These are phyloP conservation scores for Mycena pura DNA, from an alignment of 768 basidiomycete genomes.

Conservation along the genomic window DNA sequence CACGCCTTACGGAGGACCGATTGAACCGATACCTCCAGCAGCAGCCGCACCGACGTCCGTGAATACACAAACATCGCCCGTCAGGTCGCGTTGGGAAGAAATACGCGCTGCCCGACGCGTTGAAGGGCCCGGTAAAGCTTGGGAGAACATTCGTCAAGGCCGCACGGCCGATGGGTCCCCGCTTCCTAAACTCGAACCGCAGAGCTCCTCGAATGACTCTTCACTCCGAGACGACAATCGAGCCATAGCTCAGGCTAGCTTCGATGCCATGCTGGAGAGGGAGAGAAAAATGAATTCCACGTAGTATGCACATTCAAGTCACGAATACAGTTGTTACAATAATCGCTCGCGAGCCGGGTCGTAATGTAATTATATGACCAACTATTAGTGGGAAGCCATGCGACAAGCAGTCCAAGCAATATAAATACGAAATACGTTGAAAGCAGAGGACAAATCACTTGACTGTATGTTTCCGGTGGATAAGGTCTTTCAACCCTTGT, in stretches of 20 bases:
- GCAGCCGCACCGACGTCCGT: neutral
- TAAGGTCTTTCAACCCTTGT: slow-evolving; percentile 42
- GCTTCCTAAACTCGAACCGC: neutral
- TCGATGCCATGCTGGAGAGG: slow-evolving; percentile 24
- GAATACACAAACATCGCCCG: neutral
- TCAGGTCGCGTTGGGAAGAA: slow-evolving; percentile 25
- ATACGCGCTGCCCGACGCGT: slow-evolving; percentile 19
- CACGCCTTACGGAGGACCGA: slow-evolving; percentile 1
- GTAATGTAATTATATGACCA: slow-evolving; percentile 7
- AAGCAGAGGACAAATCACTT: slow-evolving; percentile 2
- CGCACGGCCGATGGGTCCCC: slow-evolving; percentile 17
- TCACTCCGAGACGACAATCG: slow-evolving; percentile 19
- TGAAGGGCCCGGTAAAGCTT: slow-evolving; percentile 11
- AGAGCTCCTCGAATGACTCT: neutral
- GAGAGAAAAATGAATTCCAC: slow-evolving; percentile 16
- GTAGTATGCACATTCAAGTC: neutral
- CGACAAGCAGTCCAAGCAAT: slow-evolving; percentile 7
- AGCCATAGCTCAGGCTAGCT: slow-evolving; percentile 19
- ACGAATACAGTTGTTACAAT: slow-evolving; percentile 15
- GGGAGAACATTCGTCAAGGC: slow-evolving; percentile 25
- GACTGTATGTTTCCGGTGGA: slow-evolving; percentile 19
- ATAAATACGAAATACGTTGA: neutral
- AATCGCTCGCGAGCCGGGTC: too few relatives aligned
- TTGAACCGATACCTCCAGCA: neutral
- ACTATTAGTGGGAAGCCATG: slow-evolving; percentile 18